These are phyloP conservation scores for Phytopythium oedochilum DNA, from an alignment of 352 stramenopile species.

Conservation along the genomic window DNA sequence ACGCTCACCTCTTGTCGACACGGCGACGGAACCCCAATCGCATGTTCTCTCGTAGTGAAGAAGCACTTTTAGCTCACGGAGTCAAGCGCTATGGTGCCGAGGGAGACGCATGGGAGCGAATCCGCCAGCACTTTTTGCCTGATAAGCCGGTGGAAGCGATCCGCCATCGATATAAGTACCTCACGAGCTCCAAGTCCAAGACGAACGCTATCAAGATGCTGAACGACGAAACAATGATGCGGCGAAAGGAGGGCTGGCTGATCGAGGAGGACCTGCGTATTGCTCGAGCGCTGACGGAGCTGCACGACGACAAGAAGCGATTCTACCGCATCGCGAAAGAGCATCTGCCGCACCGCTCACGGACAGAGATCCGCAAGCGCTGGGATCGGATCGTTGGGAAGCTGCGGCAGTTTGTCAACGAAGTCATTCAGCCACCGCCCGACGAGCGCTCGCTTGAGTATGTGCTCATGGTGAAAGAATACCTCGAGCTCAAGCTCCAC, in stretches of 20 bases:
- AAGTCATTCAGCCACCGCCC: constrained; percentile 14
- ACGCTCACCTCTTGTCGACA: constrained; percentile 58
- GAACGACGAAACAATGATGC: constrained; percentile 32
- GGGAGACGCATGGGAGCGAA: constrained; percentile 51
- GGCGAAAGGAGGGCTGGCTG: constrained; percentile 46
- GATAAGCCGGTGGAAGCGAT: constrained; percentile 44
- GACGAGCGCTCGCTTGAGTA: constrained; percentile 44
- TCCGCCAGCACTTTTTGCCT: constrained; percentile 59
- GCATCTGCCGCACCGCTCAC: constrained; percentile 63
- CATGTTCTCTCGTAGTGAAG: constrained; percentile 52
- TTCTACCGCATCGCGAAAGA: constrained; percentile 55
- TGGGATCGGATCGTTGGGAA: constrained; percentile 41
- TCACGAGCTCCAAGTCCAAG: constrained; percentile 53
- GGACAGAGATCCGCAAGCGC: constrained; percentile 61
- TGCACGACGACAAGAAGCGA: constrained; percentile 51
- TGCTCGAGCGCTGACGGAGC: constrained; percentile 59
- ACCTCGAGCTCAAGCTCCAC: constrained; percentile 47
- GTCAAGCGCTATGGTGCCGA: constrained; percentile 55
- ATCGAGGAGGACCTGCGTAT: constrained; percentile 81
- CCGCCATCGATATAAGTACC: constrained; percentile 64
- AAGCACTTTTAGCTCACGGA: constrained; percentile 61
- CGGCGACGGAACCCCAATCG: constrained; percentile 34
- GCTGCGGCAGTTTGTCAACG: constrained; percentile 24
- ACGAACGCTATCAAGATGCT: constrained; percentile 59
- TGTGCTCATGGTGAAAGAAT: constrained; percentile 43